phyloP scores from a whole-genome alignment of 306 rosid genomes.

The Cicer yamashitae region DNA sequence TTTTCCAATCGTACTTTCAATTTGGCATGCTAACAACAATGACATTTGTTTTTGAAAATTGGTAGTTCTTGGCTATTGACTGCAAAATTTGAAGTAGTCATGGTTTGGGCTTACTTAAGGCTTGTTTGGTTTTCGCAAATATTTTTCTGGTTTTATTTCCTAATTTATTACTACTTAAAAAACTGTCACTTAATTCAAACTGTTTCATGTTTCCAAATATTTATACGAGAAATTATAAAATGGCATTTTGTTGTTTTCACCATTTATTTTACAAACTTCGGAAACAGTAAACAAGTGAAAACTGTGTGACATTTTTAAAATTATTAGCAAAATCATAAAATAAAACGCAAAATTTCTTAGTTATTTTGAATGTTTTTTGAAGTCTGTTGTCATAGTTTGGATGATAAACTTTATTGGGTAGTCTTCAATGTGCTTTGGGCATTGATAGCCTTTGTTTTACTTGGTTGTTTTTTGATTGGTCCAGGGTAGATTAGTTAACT shows the following conservation, averaged over 20 bases:
- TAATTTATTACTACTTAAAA: neutral
- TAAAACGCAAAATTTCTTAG: neutral
- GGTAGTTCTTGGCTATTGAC: constrained; percentile 28
- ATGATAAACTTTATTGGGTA: constrained; percentile 14
- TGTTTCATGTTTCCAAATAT: constrained; percentile 6
- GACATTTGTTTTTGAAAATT: constrained; percentile 5
- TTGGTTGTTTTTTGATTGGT: constrained; percentile 16
- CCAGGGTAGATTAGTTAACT: constrained; percentile 39
- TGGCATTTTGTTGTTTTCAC: neutral
- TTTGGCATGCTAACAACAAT: constrained; percentile 30
- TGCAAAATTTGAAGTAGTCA: constrained; percentile 36
- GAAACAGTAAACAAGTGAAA: constrained; percentile 11
- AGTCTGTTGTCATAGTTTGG: constrained; percentile 30
- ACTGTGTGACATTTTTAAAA: neutral
- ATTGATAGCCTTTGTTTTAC: constrained; percentile 26
- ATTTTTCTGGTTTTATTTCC: neutral
- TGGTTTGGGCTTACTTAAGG: constrained; percentile 35
- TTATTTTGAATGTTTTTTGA: constrained; percentile 26
- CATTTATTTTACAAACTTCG: neutral
- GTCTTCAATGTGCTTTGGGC: constrained; percentile 22
- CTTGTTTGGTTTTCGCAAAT: neutral
- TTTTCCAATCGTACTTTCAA: constrained; percentile 23
- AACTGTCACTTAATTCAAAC: neutral
- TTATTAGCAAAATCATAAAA: neutral
- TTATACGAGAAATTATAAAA: neutral